Conservation (phyloP, 2,329 filamentous ascomycete genomes). For the Colletotrichum sp. region DNA sequence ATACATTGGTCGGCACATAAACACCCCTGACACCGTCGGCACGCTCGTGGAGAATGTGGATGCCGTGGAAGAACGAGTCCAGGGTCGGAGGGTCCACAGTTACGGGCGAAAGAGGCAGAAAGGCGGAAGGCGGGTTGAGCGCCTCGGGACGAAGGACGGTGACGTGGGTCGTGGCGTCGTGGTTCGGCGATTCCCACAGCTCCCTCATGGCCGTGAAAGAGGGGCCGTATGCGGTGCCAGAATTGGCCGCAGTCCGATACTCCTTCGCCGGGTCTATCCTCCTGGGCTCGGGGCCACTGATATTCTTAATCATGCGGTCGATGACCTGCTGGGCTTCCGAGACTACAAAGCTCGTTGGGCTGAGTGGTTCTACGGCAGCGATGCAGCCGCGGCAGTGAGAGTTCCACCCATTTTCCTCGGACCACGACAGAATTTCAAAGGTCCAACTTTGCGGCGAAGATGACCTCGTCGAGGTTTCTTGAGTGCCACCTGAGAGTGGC, state of each 20-base stretch:
- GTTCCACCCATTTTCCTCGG: conserved; percentile 25
- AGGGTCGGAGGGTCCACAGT: conserved; percentile 32
- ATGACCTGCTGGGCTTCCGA: neutral
- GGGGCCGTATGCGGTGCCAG: conserved; percentile 28
- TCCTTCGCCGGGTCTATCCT: neutral
- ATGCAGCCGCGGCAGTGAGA: conserved; percentile 27
- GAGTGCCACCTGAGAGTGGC: conserved; percentile 20
- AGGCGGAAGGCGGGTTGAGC: neutral
- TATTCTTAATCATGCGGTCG: neutral
- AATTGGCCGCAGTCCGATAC: neutral
- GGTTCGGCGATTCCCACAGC: conserved; percentile 23
- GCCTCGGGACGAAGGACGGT: conserved; percentile 26
- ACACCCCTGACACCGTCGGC: neutral
- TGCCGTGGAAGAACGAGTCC: conserved; percentile 31
- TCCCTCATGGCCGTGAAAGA: conserved; percentile 26
- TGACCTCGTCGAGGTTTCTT: conserved; percentile 21
- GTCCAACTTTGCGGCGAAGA: conserved; percentile 4
- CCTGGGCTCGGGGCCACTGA: neutral
- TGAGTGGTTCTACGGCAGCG: neutral
- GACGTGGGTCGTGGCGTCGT: conserved; percentile 26
- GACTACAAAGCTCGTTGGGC: neutral
- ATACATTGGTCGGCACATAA: conserved; percentile 33
- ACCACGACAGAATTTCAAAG: conserved; percentile 29
- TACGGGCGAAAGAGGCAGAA: conserved; percentile 25
- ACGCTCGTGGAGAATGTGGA: neutral